A percentile compares a stretch with the other conserved stretches of the same genome.
These are phyloP conservation scores for Plasmodium cynomolgi DNA, from an alignment of 169 alveolate genomes.

Conservation along the genomic window DNA sequence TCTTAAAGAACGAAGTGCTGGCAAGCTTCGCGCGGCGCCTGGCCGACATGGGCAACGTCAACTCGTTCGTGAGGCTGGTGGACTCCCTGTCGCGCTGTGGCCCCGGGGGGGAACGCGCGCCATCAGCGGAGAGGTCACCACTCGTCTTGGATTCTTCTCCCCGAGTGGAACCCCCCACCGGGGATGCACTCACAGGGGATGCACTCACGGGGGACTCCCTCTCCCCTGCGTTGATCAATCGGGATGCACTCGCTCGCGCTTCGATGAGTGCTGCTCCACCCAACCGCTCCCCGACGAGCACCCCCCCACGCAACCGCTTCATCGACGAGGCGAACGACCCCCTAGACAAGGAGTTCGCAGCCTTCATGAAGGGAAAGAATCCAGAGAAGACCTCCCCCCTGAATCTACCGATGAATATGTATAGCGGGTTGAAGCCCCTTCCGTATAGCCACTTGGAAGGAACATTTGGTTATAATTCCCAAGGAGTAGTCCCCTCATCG, in stretches of 20 bases:
- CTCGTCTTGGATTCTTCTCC: neutral
- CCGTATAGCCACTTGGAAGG: neutral
- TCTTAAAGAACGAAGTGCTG: conserved; percentile 41
- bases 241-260: neutral
- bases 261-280: neutral
- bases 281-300: neutral
- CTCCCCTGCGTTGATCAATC: neutral
- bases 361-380: conserved; percentile 38
- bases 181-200: neutral
- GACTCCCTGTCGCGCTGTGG: neutral
- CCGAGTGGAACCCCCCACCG: neutral
- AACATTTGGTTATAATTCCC: neutral
- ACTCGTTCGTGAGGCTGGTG: conserved; percentile 41
- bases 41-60: conserved; percentile 12
- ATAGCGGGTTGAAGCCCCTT: neutral
- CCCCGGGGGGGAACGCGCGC: neutral
- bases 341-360: conserved; percentile 17
- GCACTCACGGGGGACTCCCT: neutral
- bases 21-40: conserved; percentile 3
- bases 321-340: conserved; percentile 6
- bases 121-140: neutral
- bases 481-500: neutral
- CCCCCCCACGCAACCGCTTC: neutral
- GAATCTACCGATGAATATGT: neutral
- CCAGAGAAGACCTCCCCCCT: neutral